These are phyloP conservation scores for Podaxis carcinomalis DNA, from an alignment of 768 basidiomycete genomes.

Conservation along the genomic window DNA sequence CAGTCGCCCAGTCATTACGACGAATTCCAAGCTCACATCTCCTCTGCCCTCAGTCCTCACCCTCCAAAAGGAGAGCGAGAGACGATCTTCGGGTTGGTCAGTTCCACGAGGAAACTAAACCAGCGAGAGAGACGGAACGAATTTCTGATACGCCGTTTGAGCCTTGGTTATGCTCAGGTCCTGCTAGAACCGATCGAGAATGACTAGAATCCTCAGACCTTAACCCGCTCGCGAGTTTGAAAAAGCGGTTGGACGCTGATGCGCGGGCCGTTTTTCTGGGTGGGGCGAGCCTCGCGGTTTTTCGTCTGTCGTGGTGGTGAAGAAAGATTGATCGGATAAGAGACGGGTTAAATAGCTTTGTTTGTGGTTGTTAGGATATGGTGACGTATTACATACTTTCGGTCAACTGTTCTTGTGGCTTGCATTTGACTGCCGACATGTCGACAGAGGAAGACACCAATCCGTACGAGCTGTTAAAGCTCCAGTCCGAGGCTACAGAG, in stretches of 20 bases:
- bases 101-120: neutral
- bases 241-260: conserved; percentile 9
- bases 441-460: conserved; percentile 52
- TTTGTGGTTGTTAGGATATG: conserved; percentile 1
- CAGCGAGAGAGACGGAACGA: conserved; percentile 17
- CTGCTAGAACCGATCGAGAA: conserved; percentile 61
- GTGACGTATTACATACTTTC: neutral
- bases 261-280: conserved; percentile 29
- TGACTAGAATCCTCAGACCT: conserved; percentile 76
- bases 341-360: neutral
- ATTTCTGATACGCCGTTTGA: conserved; percentile 69
- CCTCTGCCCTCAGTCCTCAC: conserved; percentile 20
- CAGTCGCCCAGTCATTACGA: conserved; percentile 49
- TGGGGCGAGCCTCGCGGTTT: conserved; percentile 70
- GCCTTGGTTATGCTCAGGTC: conserved; percentile 48
- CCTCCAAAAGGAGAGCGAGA: conserved; percentile 29
- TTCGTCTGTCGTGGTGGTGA: conserved; percentile 31
- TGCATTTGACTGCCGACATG: neutral
- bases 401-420: neutral
- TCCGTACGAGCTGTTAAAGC: conserved; percentile 68
- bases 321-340: conserved; percentile 4
- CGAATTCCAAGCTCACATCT: conserved; percentile 46
- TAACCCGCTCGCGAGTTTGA: conserved; percentile 65
- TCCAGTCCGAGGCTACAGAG: conserved; percentile 64
- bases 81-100: neutral